phyloP scores from a whole-genome alignment of 2,329 filamentous ascomycete species.

The Alternaria alternata region DNA sequence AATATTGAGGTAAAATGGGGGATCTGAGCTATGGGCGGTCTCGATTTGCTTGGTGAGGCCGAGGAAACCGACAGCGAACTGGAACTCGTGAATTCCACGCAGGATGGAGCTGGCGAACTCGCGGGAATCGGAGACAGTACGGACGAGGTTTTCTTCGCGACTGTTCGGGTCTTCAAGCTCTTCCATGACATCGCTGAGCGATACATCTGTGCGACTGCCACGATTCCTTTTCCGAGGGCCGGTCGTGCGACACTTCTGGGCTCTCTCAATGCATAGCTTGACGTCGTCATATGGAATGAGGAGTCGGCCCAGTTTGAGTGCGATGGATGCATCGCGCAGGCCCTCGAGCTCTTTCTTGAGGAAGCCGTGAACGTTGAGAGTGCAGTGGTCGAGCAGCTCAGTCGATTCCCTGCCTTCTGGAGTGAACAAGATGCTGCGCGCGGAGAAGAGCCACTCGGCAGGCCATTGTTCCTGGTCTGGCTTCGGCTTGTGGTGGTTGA shows the following conservation, averaged over 20 bases:
- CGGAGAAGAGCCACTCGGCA: constrained; percentile 91
- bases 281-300: constrained; percentile 93
- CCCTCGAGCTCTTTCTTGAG: constrained; percentile 86
- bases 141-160: constrained; percentile 73
- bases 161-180: constrained; percentile 76
- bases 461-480: constrained; percentile 70
- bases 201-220: constrained; percentile 62
- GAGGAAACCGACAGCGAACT: constrained; percentile 91
- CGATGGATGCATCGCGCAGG: constrained; percentile 86
- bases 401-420: constrained; percentile 83
- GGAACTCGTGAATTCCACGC: constrained; percentile 92
- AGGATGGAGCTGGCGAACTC: constrained; percentile 91
- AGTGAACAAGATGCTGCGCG: constrained; percentile 88
- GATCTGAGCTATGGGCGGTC: constrained; percentile 69
- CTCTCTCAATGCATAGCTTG: constrained; percentile 66
- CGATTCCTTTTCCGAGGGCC: constrained; percentile 25
- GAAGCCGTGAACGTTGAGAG: constrained; percentile 89
- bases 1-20: constrained; percentile 81
- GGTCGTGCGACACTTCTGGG: constrained; percentile 55
- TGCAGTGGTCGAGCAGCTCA: constrained; percentile 86
- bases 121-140: constrained; percentile 88
- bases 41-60: constrained; percentile 83
- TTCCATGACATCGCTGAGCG: constrained; percentile 75
- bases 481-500: constrained; percentile 68
- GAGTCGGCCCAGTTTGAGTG: constrained; percentile 87